Evolutionary conservation across 768 basidiomycete genomes (phyloP).

Genomic region (Pilatotrama ljubarskyi): DNA sequence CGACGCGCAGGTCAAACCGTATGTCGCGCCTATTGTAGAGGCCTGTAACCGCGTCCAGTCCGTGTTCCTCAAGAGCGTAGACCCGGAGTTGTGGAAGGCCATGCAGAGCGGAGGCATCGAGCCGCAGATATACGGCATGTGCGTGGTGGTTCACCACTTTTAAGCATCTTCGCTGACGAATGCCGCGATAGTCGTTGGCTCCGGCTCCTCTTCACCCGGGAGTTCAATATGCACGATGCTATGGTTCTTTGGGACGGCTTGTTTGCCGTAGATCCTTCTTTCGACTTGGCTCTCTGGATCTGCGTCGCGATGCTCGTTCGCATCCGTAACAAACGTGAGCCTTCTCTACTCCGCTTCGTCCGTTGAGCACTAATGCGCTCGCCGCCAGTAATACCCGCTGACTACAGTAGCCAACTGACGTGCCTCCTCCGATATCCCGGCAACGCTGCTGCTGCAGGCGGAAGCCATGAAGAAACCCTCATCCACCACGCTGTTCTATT

Average conservation of each 20-base stretch:
- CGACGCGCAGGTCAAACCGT: conserved; percentile 55
- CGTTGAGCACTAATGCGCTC: too few species aligned
- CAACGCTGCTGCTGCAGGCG: conserved; percentile 33
- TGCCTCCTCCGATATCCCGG: conserved; percentile 84
- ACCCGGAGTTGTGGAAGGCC: conserved; percentile 74
- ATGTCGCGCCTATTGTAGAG: conserved; percentile 81
- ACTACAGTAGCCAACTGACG: conserved; percentile 86
- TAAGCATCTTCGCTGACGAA: conserved; percentile 12
- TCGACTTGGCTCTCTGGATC: conserved; percentile 81
- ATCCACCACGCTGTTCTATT: conserved; percentile 67
- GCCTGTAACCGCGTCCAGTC: conserved; percentile 82
- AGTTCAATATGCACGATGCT: conserved; percentile 77
- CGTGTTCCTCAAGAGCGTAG: conserved; percentile 68
- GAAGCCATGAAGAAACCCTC: conserved; percentile 23
- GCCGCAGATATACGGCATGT: conserved; percentile 97
- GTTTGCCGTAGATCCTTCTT: conserved; percentile 81
- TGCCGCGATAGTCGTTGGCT: conserved; percentile 83
- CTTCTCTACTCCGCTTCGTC: too few species aligned
- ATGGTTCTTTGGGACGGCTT: conserved; percentile 96
- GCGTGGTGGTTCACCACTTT: conserved; percentile 31
- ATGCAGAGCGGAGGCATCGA: conserved; percentile 85
- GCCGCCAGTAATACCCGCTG: conserved; percentile 77
- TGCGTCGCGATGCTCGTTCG: conserved; percentile 95
- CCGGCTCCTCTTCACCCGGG: conserved; percentile 88
- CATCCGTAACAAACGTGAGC: conserved; percentile 83